Conservation (phyloP, 768 basidiomycete species). For the Tricholoma furcatifolium region DNA sequence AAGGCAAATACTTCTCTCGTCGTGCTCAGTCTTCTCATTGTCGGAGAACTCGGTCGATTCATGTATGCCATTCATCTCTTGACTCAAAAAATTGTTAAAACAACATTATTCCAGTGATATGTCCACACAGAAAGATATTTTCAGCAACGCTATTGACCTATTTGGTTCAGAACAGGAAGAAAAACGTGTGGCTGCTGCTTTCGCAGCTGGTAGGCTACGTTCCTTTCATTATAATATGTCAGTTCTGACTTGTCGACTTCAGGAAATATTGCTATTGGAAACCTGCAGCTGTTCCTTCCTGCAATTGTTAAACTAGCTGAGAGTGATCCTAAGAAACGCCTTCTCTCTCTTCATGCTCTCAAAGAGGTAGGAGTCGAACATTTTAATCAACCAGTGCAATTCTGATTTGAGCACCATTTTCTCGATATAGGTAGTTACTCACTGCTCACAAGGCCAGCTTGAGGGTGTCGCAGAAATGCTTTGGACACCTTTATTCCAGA, state of each 20-base stretch:
- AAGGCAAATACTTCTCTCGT: conserved; percentile 68
- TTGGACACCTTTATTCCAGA: conserved; percentile 91
- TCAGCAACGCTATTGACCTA: conserved; percentile 67
- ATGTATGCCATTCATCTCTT: conserved; percentile 52
- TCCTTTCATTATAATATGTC: not conserved
- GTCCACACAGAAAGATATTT: conserved; percentile 77
- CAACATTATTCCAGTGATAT: conserved; percentile 68
- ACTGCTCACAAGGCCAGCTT: conserved; percentile 81
- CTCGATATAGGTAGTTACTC: conserved; percentile 76
- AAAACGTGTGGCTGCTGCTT: conserved; percentile 86
- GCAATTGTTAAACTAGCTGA: conserved; percentile 77
- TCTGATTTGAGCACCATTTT: not conserved
- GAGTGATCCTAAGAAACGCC: conserved; percentile 71
- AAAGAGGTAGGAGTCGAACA: conserved; percentile 67
- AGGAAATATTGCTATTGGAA: conserved; percentile 97
- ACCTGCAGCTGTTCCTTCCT: conserved; percentile 83
- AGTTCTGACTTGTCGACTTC: not conserved
- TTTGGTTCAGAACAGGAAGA: conserved; percentile 84
- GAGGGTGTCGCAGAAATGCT: conserved; percentile 86
- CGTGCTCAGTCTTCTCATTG: conserved; percentile 80
- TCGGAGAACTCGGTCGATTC: conserved; percentile 92
- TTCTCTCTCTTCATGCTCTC: conserved; percentile 87
- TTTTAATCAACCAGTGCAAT: not conserved
- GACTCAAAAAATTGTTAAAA: not conserved
- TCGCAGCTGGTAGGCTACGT: conserved; percentile 71